Evolutionary conservation across 768 basidiomycete species (phyloP).

Genomic region (Zangia roseola): DNA sequence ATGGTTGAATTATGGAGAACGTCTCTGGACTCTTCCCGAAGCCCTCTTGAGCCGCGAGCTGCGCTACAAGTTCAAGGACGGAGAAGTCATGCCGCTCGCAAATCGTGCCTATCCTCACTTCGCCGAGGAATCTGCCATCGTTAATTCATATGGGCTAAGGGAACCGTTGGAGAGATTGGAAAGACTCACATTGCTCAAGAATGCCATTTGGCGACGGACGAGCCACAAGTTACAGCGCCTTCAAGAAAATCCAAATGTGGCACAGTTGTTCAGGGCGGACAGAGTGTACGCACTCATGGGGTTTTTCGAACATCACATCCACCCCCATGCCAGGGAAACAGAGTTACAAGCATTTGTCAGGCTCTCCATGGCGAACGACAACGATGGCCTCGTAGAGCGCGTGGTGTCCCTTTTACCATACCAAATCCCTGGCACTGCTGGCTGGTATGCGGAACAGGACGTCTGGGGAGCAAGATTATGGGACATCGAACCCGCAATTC

Average conservation of each 20-base stretch:
- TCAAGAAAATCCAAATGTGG: neutral
- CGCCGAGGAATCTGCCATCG: slow-evolving; percentile 18
- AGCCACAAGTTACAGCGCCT: neutral
- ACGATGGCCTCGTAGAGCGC: slow-evolving; percentile 18
- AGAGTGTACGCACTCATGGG: slow-evolving; percentile 28
- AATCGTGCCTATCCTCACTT: slow-evolving; percentile 18
- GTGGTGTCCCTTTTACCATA: slow-evolving; percentile 22
- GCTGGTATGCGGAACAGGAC: slow-evolving; percentile 24
- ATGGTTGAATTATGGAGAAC: slow-evolving; percentile 21
- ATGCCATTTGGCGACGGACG: slow-evolving; percentile 24
- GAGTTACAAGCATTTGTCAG: slow-evolving; percentile 20
- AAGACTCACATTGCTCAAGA: slow-evolving; percentile 19
- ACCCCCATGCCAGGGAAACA: slow-evolving; percentile 15
- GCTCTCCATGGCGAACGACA: slow-evolving; percentile 27
- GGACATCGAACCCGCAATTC: slow-evolving; percentile 18
- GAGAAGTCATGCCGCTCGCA: slow-evolving; percentile 16
- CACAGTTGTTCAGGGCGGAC: slow-evolving; percentile 10
- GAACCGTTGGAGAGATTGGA: slow-evolving; percentile 26
- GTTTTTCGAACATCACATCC: slow-evolving; percentile 26
- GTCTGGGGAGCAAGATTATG: slow-evolving; percentile 14
- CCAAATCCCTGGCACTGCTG: neutral
- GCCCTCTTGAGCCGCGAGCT: slow-evolving; percentile 22
- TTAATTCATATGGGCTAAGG: slow-evolving; percentile 18
- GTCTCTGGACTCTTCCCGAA: slow-evolving; percentile 26
- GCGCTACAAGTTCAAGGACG: slow-evolving; percentile 11